Percentiles rank a stretch among this genome's conserved stretches.
phyloP scores from a whole-genome alignment of 306 rosid genomes.

The Sechiopsis laciniata region DNA sequence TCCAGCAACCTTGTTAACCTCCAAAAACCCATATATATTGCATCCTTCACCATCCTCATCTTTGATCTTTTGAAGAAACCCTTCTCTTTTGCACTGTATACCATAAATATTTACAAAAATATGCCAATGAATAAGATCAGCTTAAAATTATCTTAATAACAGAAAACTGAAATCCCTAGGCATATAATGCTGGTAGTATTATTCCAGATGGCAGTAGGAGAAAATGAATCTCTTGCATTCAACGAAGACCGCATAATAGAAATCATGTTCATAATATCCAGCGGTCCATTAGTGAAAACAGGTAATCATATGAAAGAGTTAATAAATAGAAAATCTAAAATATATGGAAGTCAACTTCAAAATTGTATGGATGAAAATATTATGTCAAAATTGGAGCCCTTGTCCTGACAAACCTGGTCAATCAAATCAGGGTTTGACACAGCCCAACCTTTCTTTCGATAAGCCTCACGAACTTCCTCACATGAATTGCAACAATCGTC shows the following conservation, averaged over 20 bases:
- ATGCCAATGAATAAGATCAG: neutral
- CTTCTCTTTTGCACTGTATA: slow-evolving; percentile 94
- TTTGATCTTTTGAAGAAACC: slow-evolving; percentile 85
- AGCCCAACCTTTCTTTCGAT: slow-evolving; percentile 91
- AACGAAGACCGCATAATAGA: neutral
- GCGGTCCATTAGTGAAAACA: neutral
- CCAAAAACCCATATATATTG: slow-evolving; percentile 86
- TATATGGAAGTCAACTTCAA: slow-evolving; percentile 10
- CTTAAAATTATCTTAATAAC: neutral
- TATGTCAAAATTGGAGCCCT: slow-evolving; percentile 23
- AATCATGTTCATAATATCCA: neutral
- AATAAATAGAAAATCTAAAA: neutral
- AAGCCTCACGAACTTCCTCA: slow-evolving; percentile 97
- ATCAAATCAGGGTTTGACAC: slow-evolving; percentile 84
- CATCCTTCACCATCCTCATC: slow-evolving; percentile 98
- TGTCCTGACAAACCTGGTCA: slow-evolving; percentile 68
- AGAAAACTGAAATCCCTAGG: neutral
- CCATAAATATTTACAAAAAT: slow-evolving; percentile 18
- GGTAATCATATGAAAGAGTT: neutral
- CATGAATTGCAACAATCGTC: slow-evolving; percentile 89
- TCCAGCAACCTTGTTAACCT: slow-evolving; percentile 96
- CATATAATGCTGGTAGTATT: neutral
- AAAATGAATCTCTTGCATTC: neutral
- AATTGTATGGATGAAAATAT: neutral
- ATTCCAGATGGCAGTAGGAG: neutral